Conservation (phyloP, 192 early-diverging fungal genomes). For the Coemansia sp. region DNA sequence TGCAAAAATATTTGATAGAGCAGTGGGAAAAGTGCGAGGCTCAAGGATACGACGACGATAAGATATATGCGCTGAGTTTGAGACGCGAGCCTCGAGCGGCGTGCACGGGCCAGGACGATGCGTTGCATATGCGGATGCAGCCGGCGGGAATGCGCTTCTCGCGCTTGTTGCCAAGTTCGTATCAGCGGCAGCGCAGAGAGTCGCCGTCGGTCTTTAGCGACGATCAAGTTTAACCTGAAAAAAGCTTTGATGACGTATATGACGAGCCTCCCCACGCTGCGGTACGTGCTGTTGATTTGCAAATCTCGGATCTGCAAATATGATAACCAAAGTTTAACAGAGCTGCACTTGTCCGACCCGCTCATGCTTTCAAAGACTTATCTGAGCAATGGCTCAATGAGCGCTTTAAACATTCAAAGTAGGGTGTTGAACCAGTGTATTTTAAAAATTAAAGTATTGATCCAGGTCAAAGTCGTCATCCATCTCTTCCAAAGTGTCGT, state of each 20-base stretch:
- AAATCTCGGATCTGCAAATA: slow-evolving; percentile 66
- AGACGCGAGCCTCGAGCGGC: slow-evolving; percentile 35
- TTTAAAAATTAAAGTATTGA: slow-evolving; percentile 7
- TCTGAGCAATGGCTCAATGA: slow-evolving; percentile 67
- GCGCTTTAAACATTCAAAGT: slow-evolving; percentile 41
- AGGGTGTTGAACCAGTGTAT: not conserved
- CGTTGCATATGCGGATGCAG: not conserved
- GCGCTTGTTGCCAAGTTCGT: slow-evolving; percentile 17
- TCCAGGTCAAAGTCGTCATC: slow-evolving; percentile 43
- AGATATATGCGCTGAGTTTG: slow-evolving; percentile 46
- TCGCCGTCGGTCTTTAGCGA: not conserved
- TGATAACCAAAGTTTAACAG: slow-evolving; percentile 64
- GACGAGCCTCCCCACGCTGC: slow-evolving; percentile 63
- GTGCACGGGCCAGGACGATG: not conserved
- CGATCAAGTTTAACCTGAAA: slow-evolving; percentile 21
- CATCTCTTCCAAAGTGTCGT: slow-evolving; percentile 15
- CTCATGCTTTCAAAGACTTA: slow-evolving; percentile 66
- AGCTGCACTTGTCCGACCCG: slow-evolving; percentile 64
- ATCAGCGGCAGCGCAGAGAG: slow-evolving; percentile 10
- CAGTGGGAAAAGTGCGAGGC: slow-evolving; percentile 41
- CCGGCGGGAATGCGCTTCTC: slow-evolving; percentile 13
- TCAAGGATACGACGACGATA: slow-evolving; percentile 49
- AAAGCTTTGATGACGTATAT: slow-evolving; percentile 56
- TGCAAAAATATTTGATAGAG: slow-evolving; percentile 53
- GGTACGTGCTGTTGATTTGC: slow-evolving; percentile 52